Evolutionary conservation across 73 alveolate genomes (phyloP).

Genomic region (Uronychia setigera): DNA sequence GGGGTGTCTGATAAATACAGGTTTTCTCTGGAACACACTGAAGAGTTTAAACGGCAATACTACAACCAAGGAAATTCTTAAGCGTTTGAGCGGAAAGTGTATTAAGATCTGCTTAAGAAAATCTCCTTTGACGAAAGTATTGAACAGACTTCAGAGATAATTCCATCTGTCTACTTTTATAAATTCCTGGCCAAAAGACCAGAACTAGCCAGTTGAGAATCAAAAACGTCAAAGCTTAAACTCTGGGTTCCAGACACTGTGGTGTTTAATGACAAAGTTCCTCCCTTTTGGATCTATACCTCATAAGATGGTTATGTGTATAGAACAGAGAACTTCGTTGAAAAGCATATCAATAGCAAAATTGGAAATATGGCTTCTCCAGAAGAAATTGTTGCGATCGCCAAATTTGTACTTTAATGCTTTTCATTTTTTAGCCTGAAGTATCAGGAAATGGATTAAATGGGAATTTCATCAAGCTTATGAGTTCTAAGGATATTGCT

Average conservation of each 20-base stretch:
- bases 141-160: conserved; percentile 28
- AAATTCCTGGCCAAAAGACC: conserved; percentile 90
- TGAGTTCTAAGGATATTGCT: conserved; percentile 75
- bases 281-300: conserved; percentile 83
- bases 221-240: conserved; percentile 59
- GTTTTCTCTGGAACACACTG: background rate
- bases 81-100: conserved; percentile 3
- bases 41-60: background rate
- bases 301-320: conserved; percentile 78
- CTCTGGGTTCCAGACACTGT: conserved; percentile 84
- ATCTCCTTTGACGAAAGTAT: background rate
- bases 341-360: conserved; percentile 69
- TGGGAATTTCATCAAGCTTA: conserved; percentile 61
- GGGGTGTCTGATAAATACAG: too few species aligned
- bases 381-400: conserved; percentile 77
- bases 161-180: conserved; percentile 82
- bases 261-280: conserved; percentile 69
- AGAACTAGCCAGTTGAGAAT: conserved; percentile 77
- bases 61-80: background rate
- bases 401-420: conserved; percentile 62
- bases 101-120: background rate
- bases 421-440: conserved; percentile 9
- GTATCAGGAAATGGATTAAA: conserved; percentile 25
- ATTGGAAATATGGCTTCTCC: conserved; percentile 60
- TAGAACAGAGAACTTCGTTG: conserved; percentile 75